These are phyloP conservation scores for Cucumis hystrix DNA, from an alignment of 306 rosid genomes.

Conservation along the genomic window DNA sequence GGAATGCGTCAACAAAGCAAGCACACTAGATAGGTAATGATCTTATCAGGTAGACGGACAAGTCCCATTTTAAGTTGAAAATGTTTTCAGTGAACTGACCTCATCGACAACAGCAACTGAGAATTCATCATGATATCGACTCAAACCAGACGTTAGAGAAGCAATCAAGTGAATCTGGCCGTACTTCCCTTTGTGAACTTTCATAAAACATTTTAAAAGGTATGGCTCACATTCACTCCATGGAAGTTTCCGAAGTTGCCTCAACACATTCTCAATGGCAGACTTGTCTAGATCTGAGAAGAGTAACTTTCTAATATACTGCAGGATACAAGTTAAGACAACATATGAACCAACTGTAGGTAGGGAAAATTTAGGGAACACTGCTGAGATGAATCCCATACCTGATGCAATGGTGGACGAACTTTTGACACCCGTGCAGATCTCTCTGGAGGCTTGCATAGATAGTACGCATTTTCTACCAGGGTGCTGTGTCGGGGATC, in stretches of 20 bases:
- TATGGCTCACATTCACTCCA: slow-evolving; percentile 92
- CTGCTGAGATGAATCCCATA: slow-evolving; percentile 9
- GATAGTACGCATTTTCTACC: slow-evolving; percentile 98
- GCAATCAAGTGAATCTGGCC: slow-evolving; percentile 95
- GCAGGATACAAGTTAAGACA: slow-evolving; percentile 18
- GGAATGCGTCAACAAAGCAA: not conserved
- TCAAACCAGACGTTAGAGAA: slow-evolving; percentile 94
- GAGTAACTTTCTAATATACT: slow-evolving; percentile 90
- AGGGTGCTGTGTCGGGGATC: slow-evolving; percentile 99
- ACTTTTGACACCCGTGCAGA: slow-evolving; percentile 91
- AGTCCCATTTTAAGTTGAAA: not conserved
- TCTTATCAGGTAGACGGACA: not conserved
- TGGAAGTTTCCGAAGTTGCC: slow-evolving; percentile 96
- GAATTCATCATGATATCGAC: slow-evolving; percentile 96
- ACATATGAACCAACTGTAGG: not conserved
- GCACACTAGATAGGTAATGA: not conserved
- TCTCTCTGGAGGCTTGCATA: slow-evolving; percentile 97
- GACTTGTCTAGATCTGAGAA: slow-evolving; percentile 95
- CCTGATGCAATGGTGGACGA: slow-evolving; percentile 99
- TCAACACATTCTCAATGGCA: slow-evolving; percentile 85
- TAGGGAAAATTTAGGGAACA: not conserved
- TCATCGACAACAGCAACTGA: slow-evolving; percentile 94
- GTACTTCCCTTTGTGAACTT: slow-evolving; percentile 93
- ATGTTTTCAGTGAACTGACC: slow-evolving; percentile 24
- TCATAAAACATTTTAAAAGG: slow-evolving; percentile 93